Base-by-base conservation (phyloP, 2,329 filamentous ascomycete species). In the Neonectria punicea region DNA sequence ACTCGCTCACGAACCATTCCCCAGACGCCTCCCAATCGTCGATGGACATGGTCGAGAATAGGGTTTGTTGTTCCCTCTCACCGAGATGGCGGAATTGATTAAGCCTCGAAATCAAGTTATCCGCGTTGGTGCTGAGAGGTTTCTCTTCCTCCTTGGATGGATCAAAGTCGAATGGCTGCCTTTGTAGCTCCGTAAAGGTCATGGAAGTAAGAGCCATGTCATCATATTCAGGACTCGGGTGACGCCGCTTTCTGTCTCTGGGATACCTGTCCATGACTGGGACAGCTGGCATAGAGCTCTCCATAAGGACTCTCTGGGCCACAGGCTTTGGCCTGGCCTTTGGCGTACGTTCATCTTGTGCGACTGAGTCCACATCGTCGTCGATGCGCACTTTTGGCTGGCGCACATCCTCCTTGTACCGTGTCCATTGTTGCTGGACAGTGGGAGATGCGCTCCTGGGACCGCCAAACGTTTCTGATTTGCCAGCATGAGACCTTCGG, bases 11-110 rank as follows among this genome's bases (percentile, higher is more conserved):
- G 61, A 89, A 87, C 87, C 87, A 89, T 67, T 89, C 86, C 5
- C 87, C 87, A 1, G 86, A 83, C 14, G 82, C 79, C 69, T 89
- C 87, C 87, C 87, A 89, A 58, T 89, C 87, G 16, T 81, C 78
- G 14, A 88, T 79, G 1, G 83, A 76, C 81, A 89, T 85, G 57
- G 81, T 80, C 3, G 80, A 81, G 71, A 89, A 88, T 58, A 89
- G 84, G 1, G 80, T 75, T 34, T 78, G 79, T 70, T 87, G 85
- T 53, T 85, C 83, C 34, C 75, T 72, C 53, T 83, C 82, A 9
- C 79, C 78, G 59, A 84, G 80, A 58, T 76, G 78, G 65, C 83
- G 83, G 73, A 82, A 86, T 68, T 87, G 83, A 46, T 81, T 76
- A 13, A 89, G 79, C 65, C 84, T 85, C 10, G 84, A 80, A 8